phyloP scores from a whole-genome alignment of 208 protist genomes.

The Leishmania aethiopica region DNA sequence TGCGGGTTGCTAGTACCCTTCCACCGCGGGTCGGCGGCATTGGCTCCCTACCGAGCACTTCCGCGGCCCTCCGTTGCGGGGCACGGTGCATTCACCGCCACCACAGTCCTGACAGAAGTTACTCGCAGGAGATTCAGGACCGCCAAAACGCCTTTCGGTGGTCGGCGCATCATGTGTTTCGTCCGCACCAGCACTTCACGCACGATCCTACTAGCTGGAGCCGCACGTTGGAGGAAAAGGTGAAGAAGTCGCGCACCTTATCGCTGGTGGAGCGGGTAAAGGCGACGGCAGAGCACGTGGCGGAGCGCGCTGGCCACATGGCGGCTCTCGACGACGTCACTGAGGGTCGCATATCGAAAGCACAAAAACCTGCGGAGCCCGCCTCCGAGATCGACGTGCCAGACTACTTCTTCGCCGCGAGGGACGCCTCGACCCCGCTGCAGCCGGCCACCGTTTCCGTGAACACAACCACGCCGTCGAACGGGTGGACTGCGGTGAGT shows the following conservation, averaged over 20 bases:
- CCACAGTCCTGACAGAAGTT: constrained; percentile 64
- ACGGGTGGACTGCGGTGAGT: constrained; percentile 13
- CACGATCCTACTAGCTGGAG: constrained; percentile 85
- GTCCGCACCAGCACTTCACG: constrained; percentile 85
- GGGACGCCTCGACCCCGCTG: neutral
- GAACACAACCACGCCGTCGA: neutral
- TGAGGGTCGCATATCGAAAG: neutral
- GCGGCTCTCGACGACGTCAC: neutral
- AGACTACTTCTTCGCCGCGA: constrained; percentile 15
- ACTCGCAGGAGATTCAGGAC: constrained; percentile 73
- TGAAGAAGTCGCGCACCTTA: constrained; percentile 39
- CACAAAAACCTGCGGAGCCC: neutral
- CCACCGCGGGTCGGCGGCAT: neutral
- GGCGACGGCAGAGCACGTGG: constrained; percentile 39
- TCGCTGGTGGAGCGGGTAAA: constrained; percentile 53
- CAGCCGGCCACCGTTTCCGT: neutral
- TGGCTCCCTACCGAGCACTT: neutral
- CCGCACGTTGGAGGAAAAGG: constrained; percentile 50
- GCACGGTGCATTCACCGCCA: constrained; percentile 18
- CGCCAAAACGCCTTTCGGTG: constrained; percentile 78
- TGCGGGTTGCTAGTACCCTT: neutral
- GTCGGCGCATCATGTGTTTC: constrained; percentile 57
- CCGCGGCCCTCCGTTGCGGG: neutral
- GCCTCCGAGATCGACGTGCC: neutral
- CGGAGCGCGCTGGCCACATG: constrained; percentile 21